Base-by-base conservation (phyloP, 257 asterid genomes). In the Marsdenia floribunda region DNA sequence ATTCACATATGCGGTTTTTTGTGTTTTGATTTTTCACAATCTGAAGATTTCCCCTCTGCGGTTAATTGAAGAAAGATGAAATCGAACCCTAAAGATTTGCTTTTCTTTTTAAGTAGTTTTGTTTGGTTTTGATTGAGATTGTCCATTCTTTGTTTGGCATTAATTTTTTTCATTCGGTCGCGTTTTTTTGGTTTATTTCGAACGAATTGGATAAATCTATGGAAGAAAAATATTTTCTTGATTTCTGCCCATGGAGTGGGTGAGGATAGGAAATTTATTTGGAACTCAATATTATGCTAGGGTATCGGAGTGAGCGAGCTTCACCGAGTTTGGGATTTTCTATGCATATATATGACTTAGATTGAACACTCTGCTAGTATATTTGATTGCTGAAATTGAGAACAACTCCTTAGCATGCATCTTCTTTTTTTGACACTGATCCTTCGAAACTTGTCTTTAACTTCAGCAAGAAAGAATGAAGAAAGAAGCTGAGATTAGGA, bases 391-490 rank as follows among this genome's bases (percentile, higher is more conserved):
- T 64, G 53, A 13, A 2, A 33, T 35, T 37, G 65, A 49, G 3
- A 38, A n/a, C 54, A 18, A 19, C 16, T 53, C 33, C 33, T 35
- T 49, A 11, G 18, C 33, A 64, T 74, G 18, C 15, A 9, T 19
- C 2, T 21, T 33, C 64, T 7, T 77, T 26, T 38, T 64, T 38
- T 57, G 4, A 61, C 7, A 12, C 52, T 19, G 5, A 7, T 58
- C 46, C 9, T 12, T 53, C 47, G 2, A 70, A 29, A 33, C 60
- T 35, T 81, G 78, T 46, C 55, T 69, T 16, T 6, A 24, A 42
- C 57, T 80, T 81, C 88, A 87, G 96, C 82, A 85, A 82, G 96
- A 91, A 85, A 85, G 59, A 76, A 69, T 89, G 96, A 88, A 85
- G 78, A 85, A 82, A 78, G 96, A 91, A 83, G 84, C 83, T 49